Conservation (phyloP, 805 yeast species). For the Saturnispora saitoi region DNA sequence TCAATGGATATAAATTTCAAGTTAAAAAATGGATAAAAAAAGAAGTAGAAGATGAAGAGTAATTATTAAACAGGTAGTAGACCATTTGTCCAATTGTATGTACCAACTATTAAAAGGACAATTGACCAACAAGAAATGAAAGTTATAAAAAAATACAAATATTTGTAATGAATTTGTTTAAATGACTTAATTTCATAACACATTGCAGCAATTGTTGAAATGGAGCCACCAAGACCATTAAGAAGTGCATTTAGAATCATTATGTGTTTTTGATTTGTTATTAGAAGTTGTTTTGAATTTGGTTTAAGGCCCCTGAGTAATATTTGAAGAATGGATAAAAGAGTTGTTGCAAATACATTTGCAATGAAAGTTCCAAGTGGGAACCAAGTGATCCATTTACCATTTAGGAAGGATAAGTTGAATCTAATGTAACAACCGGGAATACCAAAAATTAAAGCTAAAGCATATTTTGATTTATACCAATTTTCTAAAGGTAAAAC, state of each 20-base stretch:
- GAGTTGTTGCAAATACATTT: too few species aligned
- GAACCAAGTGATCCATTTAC: too few species aligned
- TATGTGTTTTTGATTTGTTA: too few species aligned
- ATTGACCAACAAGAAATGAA: slow-evolving; percentile 40
- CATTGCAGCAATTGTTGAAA: slow-evolving; percentile 59
- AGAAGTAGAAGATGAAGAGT: neutral
- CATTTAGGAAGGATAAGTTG: too few species aligned
- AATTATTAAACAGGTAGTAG: neutral
- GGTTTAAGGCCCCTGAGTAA: too few species aligned
- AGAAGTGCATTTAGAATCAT: slow-evolving; percentile 18
- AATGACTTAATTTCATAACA: slow-evolving; percentile 46
- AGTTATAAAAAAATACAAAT: slow-evolving; percentile 45
- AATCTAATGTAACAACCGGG: slow-evolving; percentile 17
- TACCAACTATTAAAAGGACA: slow-evolving; percentile 52
- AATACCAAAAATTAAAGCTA: too few species aligned
- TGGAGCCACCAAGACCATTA: slow-evolving; percentile 23
- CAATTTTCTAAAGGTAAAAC: too few species aligned
- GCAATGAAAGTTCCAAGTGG: too few species aligned
- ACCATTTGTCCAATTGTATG: slow-evolving; percentile 61
- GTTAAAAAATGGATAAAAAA: slow-evolving; percentile 2
- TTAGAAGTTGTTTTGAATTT: too few species aligned
- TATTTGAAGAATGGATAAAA: too few species aligned
- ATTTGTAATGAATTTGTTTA: slow-evolving; percentile 25
- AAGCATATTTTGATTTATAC: too few species aligned
- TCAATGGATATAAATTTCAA: slow-evolving; percentile 3